A percentile compares a stretch with the other conserved stretches of the same genome.
These are phyloP conservation scores for Kluyveromyces sp. DNA, from an alignment of 1,139 yeast species.

Conservation along the genomic window DNA sequence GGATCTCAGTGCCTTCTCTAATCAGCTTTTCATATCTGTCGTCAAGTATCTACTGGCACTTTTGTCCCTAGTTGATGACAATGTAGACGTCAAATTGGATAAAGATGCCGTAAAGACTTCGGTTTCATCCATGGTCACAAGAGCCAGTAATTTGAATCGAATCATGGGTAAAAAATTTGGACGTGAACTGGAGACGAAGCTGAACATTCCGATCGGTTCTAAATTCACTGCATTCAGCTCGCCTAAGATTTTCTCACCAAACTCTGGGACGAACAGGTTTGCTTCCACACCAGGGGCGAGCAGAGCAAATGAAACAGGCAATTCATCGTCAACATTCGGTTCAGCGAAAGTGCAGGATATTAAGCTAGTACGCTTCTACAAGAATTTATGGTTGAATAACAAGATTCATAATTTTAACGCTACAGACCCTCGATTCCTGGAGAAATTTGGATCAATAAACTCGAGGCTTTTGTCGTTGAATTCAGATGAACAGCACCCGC, in stretches of 20 bases:
- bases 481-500: conserved; percentile 12
- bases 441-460: conserved; percentile 25
- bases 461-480: not conserved
- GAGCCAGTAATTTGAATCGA: conserved; percentile 21
- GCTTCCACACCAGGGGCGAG: conserved; percentile 9
- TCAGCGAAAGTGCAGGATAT: conserved; percentile 24
- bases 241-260: conserved; percentile 22
- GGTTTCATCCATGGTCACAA: conserved; percentile 14
- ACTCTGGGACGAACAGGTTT: conserved; percentile 15
- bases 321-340: conserved; percentile 10
- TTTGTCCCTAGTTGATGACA: conserved; percentile 15
- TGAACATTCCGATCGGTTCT: conserved; percentile 14
- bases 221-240: conserved; percentile 29
- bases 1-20: conserved; percentile 12
- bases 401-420: conserved; percentile 28
- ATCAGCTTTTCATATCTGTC: conserved; percentile 22
- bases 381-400: conserved; percentile 31
- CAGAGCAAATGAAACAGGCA: conserved; percentile 14
- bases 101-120: conserved; percentile 16
- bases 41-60: conserved; percentile 25
- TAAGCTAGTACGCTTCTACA: conserved; percentile 29
- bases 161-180: conserved; percentile 22
- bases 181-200: conserved; percentile 19
- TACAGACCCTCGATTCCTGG: conserved; percentile 21
- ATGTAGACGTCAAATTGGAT: conserved; percentile 12